Conservation (phyloP, 192 early-diverging fungal species). For the Spinellus fusiger region DNA sequence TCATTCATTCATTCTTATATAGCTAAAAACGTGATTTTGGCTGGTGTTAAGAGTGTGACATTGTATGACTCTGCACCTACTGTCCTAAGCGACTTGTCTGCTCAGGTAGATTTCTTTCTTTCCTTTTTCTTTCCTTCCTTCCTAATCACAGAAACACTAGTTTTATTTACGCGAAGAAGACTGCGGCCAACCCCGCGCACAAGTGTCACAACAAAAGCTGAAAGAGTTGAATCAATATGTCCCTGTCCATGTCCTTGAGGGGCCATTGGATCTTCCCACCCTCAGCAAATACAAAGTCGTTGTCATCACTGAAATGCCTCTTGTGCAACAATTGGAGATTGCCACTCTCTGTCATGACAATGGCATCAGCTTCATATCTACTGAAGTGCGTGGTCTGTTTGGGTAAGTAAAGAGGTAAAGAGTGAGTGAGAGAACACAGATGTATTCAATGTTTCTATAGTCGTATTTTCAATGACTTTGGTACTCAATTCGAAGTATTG, state of each 20-base stretch:
- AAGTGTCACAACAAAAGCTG: constrained; percentile 68
- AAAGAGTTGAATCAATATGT: constrained; percentile 98
- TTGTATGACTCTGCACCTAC: constrained; percentile 80
- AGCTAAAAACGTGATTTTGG: constrained; percentile 98
- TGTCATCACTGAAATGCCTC: constrained; percentile 79
- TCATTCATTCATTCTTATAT: not conserved
- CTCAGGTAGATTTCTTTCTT: no score
- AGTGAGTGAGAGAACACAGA: no score
- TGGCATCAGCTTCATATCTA: constrained; percentile 81
- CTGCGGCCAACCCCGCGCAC: constrained; percentile 80
- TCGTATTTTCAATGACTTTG: constrained; percentile 93
- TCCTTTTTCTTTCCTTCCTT: not conserved
- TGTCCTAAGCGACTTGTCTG: constrained; percentile 79
- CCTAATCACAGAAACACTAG: constrained; percentile 35
- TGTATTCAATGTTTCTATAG: constrained; percentile 22
- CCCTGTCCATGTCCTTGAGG: constrained; percentile 79
- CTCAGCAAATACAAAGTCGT: constrained; percentile 58
- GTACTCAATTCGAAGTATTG: constrained; percentile 72
- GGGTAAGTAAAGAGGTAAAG: constrained; percentile 45
- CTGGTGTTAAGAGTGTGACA: constrained; percentile 98
- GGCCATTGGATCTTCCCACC: constrained; percentile 63
- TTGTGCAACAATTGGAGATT: constrained; percentile 75
- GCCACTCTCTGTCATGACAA: constrained; percentile 74
- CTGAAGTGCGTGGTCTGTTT: constrained; percentile 88
- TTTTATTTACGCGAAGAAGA: constrained; percentile 86